Evolutionary conservation across 768 basidiomycete genomes (phyloP), one percentile per base, ranked within the genome.

Genomic region (Tricholoma saponaceum): DNA sequence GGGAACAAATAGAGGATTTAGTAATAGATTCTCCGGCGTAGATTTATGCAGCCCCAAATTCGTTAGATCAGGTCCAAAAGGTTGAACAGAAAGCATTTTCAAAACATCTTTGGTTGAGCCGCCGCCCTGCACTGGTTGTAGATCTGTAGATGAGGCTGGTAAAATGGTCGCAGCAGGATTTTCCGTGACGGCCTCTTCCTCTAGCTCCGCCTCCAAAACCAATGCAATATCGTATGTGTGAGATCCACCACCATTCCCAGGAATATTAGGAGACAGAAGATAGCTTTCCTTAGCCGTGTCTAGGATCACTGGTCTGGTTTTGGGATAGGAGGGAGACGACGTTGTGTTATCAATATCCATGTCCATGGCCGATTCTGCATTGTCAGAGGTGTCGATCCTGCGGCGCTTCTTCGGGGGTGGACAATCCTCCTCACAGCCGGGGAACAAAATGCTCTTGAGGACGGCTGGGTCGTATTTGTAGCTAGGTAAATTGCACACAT

Each of bases 401-500:
- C 74, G 69, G 18, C 75, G 72, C 64, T 79, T 79, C 51, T 67
- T 65, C 13, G 74, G 70, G 12, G 68, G 71, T 9, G 66, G 66
- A 22, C 60, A 61, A 4, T 68, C 66, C 2, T 60, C 56, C 0
- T 58, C 43, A 6, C 63, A 55, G 14, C 62, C 47, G 2, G 59
- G 79, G 66, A 84, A 83, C 13, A 84, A 69, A 0, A 76, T 69
- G 26, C 70, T 69, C 26, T 72, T 71, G 6, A 85, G 68, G 3
- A 77, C 65, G 4, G 64, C 64, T 0, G 82, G 76, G 7, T 79
- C 71, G 58, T 83, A 85, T 67, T 84, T 83, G 57, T 79, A 85
- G 53, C 83, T 85, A n/a, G n/a, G n/a, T n/a, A n/a, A n/a, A n/a
- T n/a, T n/a, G n/a, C n/a, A n/a, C n/a, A n/a, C n/a, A n/a, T n/a